Percentiles rank a stretch among this genome's conserved stretches.
phyloP scores from a whole-genome alignment of 2,329 filamentous ascomycete species.

The Sclerotinia nivalis region DNA sequence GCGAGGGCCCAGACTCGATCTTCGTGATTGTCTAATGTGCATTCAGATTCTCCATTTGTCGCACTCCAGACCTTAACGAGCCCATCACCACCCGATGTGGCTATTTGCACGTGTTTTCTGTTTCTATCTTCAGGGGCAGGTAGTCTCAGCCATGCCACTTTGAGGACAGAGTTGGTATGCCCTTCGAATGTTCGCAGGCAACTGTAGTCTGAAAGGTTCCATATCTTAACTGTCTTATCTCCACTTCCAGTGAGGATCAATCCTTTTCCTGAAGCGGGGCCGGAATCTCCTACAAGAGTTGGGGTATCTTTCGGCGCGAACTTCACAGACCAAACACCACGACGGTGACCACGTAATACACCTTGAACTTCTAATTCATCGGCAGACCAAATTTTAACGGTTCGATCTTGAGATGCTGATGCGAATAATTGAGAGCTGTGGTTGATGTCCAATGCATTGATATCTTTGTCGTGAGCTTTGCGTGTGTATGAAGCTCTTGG shows the following conservation, averaged over 20 bases:
- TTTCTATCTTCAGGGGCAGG: slow-evolving; percentile 50
- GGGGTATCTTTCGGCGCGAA: slow-evolving; percentile 83
- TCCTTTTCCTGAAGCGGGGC: slow-evolving; percentile 73
- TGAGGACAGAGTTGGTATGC: slow-evolving; percentile 92
- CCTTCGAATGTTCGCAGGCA: slow-evolving; percentile 94
- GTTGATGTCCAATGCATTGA: slow-evolving; percentile 89
- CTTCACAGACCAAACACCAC: slow-evolving; percentile 93
- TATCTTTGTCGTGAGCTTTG: slow-evolving; percentile 98
- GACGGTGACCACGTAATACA: slow-evolving; percentile 86
- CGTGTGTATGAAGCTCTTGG: slow-evolving; percentile 77
- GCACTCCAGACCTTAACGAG: slow-evolving; percentile 97
- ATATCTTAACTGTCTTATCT: slow-evolving; percentile 94
- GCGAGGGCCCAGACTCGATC: slow-evolving; percentile 92
- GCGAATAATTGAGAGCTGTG: slow-evolving; percentile 78
- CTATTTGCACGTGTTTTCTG: slow-evolving; percentile 68
- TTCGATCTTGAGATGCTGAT: slow-evolving; percentile 93
- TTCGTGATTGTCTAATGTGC: slow-evolving; percentile 94
- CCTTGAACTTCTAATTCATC: slow-evolving; percentile 89
- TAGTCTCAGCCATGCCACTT: slow-evolving; percentile 80
- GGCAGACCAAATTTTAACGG: slow-evolving; percentile 93
- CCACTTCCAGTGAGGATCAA: slow-evolving; percentile 87
- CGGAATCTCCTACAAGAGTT: slow-evolving; percentile 68
- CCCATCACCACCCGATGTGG: slow-evolving; percentile 88
- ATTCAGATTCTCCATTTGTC: slow-evolving; percentile 77
- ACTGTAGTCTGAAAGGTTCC: slow-evolving; percentile 89